Evolutionary conservation across 257 asterid species (phyloP), one percentile per base, ranked within the genome.

Genomic region (Gynochthodes officinalis): DNA sequence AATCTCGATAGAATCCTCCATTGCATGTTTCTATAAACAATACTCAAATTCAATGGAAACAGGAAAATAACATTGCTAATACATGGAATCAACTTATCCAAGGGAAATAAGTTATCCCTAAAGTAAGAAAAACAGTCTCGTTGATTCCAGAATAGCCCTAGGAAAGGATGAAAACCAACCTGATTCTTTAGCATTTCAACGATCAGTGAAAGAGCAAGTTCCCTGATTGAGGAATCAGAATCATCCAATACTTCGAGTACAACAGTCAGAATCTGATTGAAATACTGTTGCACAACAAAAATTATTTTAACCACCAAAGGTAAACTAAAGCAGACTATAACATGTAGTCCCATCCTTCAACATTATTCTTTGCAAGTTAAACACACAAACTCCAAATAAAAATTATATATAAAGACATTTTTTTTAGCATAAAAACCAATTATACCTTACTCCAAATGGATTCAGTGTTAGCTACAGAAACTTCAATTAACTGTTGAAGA

Each of bases 1-100:
- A 76, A 95, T 85, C 86, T 95, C 99, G 72, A 92, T 75, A 23
- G 97, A 89, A 69, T 95, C 99, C 89, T 92, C 99, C 97, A 95
- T 87, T 14, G 90, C 83, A 54, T 83, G 90, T 84, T 88, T 92
- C 99, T 95, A 88, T 46, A 75, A 67, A 75, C n/a, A 71, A 66
- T 58, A 73, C 25, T 62, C 43, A 74, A 48, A 39, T 52, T 33
- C 43, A 49, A 48, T 63, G 57, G 48, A 62, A 60, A 69, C 12
- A 35, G 12, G 53, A 25, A 76, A 48, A 69, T 15, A 62, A 39
- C 30, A 3, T 69, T n/a, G n/a, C 64, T 44, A 42, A 18, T 9
- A 37, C 14, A 15, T 42, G 50, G 74, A 30, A 66, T 32, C 42
- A 72, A 37, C 19, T 67, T 23, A 50, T 25, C 21, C 52, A 50